Conservation (phyloP, 768 basidiomycete species). For the Phylloporus sp. region DNA sequence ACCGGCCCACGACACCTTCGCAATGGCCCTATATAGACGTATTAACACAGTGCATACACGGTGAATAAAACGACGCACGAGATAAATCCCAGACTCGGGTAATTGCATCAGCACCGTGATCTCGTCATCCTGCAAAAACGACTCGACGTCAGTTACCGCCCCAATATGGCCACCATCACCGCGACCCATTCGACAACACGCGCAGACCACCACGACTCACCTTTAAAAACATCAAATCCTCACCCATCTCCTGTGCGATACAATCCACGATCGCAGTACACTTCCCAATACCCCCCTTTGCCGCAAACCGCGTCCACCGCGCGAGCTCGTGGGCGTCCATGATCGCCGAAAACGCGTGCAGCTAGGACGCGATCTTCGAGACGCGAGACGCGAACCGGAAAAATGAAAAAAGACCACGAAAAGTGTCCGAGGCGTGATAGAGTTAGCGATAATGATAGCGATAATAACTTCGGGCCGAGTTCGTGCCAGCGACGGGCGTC, state of each 20-base stretch:
- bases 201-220: too few species aligned
- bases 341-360: background rate
- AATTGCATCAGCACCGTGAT: constrained; percentile 75
- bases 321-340: constrained; percentile 73
- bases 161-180: too few species aligned
- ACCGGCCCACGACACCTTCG: constrained; percentile 81
- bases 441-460: too few species aligned
- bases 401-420: too few species aligned
- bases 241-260: constrained; percentile 60
- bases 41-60: background rate
- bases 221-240: constrained; percentile 84
- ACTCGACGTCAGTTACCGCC: constrained; percentile 10
- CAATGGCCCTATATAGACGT: constrained; percentile 76
- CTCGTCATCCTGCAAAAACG: constrained; percentile 61
- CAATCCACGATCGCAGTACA: constrained; percentile 73
- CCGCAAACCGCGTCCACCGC: constrained; percentile 80
- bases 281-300: constrained; percentile 79
- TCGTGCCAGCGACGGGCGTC: too few species aligned
- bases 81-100: constrained; percentile 48
- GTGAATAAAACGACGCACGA: constrained; percentile 45
- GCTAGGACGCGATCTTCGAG: background rate
- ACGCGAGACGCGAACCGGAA: too few species aligned
- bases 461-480: too few species aligned
- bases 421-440: too few species aligned
- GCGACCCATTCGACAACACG: too few species aligned